A percentile compares a stretch with the other conserved stretches of the same genome.
These are phyloP conservation scores for Chlorella ohadii DNA, from an alignment of 139 green algal species.

Conservation along the genomic window DNA sequence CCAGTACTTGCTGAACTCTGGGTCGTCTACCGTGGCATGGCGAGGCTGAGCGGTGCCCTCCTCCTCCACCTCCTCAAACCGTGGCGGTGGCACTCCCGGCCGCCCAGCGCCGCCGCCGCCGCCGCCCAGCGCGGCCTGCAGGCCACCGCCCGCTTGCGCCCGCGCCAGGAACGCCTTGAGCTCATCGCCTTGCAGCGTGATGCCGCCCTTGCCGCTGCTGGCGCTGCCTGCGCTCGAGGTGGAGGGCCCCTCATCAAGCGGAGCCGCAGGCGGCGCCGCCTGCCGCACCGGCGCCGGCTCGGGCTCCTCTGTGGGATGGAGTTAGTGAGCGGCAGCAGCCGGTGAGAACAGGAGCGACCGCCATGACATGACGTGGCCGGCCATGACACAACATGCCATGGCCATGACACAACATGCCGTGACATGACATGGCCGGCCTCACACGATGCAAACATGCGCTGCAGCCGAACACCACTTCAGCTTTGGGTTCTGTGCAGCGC, in stretches of 20 bases:
- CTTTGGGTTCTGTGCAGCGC: no score
- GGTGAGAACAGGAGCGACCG: neutral
- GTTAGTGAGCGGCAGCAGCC: neutral
- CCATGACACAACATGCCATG: neutral
- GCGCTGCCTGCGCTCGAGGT: neutral
- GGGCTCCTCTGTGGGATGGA: slow-evolving; percentile 6
- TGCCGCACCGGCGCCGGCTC: neutral
- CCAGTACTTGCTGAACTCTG: slow-evolving; percentile 50
- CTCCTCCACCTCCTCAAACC: slow-evolving; percentile 7
- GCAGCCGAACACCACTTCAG: no score
- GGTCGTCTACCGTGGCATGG: slow-evolving; percentile 29
- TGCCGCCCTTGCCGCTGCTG: slow-evolving; percentile 25
- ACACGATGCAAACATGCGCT: no score
- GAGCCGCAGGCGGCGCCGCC: neutral
- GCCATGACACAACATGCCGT: neutral
- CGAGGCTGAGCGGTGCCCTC: neutral
- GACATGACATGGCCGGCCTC: no score
- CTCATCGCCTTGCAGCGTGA: slow-evolving; percentile 9
- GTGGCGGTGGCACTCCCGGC: neutral
- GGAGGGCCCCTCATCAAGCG: neutral
- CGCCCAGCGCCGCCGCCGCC: neutral
- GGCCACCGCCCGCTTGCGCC: neutral
- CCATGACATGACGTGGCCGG: neutral
- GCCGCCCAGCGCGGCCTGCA: neutral
- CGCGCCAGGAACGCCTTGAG: slow-evolving; percentile 8